Percentiles rank a stretch among this genome's conserved stretches.
Evolutionary conservation across 768 basidiomycete species (phyloP).

Genomic region (Russula earlei): DNA sequence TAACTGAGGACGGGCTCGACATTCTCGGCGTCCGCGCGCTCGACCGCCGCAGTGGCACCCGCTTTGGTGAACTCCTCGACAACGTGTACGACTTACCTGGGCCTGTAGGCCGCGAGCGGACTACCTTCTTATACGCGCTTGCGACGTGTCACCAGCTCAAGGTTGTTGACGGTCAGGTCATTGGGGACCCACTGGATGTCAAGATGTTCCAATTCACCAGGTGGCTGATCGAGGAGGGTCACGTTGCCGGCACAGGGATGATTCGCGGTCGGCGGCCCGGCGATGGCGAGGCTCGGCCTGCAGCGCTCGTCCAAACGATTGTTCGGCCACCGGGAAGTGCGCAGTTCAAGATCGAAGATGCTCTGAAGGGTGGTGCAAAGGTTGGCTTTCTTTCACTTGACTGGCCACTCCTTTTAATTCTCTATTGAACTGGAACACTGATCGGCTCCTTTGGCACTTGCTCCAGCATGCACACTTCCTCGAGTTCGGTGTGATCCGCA

Average conservation of each 20-base stretch:
- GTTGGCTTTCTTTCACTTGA: conserved; percentile 32
- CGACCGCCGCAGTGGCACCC: conserved; percentile 48
- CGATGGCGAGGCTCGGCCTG: conserved; percentile 47
- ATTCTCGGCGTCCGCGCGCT: conserved; percentile 87
- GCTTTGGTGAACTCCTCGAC: conserved; percentile 85
- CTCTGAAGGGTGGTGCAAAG: conserved; percentile 72
- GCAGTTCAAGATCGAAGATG: conserved; percentile 87
- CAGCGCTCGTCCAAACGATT: conserved; percentile 90
- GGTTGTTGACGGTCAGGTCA: conserved; percentile 74
- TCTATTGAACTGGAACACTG: conserved; percentile 5
- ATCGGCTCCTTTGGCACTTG: conserved; percentile 4
- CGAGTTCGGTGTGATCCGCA: conserved; percentile 91
- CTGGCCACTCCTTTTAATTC: background rate
- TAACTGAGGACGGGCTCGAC: conserved; percentile 96
- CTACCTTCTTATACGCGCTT: conserved; percentile 83
- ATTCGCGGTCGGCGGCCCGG: conserved; percentile 55
- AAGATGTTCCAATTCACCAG: conserved; percentile 98
- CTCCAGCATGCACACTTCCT: conserved; percentile 89
- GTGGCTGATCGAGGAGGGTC: conserved; percentile 94
- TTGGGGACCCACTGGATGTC: conserved; percentile 92
- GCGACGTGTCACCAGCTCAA: conserved; percentile 96
- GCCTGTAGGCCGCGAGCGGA: conserved; percentile 59
- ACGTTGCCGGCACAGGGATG: conserved; percentile 55
- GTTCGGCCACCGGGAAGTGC: conserved; percentile 93
- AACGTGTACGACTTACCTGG: conserved; percentile 67